Conservation (phyloP, 1,284 basidiomycete genomes). For the Naganishia albida region DNA sequence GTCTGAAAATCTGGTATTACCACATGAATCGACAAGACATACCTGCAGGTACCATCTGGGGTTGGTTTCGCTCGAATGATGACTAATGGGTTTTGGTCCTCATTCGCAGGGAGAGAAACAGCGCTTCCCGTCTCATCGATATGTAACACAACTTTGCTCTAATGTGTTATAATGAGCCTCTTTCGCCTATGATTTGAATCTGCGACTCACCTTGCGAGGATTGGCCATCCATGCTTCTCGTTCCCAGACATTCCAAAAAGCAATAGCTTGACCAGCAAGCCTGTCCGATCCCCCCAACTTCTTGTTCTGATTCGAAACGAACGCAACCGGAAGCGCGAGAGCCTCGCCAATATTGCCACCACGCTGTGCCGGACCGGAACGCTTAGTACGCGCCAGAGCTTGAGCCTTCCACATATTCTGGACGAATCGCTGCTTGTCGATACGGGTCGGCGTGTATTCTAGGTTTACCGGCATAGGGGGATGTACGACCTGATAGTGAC, state of each 20-base stretch:
- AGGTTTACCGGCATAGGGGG: slow-evolving; percentile 67
- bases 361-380: slow-evolving; percentile 50
- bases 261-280: slow-evolving; percentile 57
- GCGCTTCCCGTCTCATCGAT: slow-evolving; percentile 72
- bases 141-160: slow-evolving; percentile 86
- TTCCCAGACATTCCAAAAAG: slow-evolving; percentile 82
- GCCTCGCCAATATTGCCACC: slow-evolving; percentile 21
- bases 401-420: slow-evolving; percentile 83
- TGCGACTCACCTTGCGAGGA: slow-evolving; percentile 65
- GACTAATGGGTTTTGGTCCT: slow-evolving; percentile 68
- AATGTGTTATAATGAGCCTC: slow-evolving; percentile 26
- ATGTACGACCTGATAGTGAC: slow-evolving; percentile 69
- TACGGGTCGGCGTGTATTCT: slow-evolving; percentile 64
- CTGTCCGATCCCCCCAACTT: slow-evolving; percentile 61
- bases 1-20: too few relatives aligned
- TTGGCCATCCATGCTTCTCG: slow-evolving; percentile 72
- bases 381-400: slow-evolving; percentile 69
- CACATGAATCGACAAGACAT: too few relatives aligned
- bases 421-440: slow-evolving; percentile 77
- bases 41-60: slow-evolving; percentile 8
- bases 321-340: slow-evolving; percentile 56
- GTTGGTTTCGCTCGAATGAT: slow-evolving; percentile 58
- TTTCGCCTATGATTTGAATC: background rate
- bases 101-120: slow-evolving; percentile 71
- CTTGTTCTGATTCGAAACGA: slow-evolving; percentile 63